phyloP scores from a whole-genome alignment of 139 green algal species.

The Haematococcus lacustris region DNA sequence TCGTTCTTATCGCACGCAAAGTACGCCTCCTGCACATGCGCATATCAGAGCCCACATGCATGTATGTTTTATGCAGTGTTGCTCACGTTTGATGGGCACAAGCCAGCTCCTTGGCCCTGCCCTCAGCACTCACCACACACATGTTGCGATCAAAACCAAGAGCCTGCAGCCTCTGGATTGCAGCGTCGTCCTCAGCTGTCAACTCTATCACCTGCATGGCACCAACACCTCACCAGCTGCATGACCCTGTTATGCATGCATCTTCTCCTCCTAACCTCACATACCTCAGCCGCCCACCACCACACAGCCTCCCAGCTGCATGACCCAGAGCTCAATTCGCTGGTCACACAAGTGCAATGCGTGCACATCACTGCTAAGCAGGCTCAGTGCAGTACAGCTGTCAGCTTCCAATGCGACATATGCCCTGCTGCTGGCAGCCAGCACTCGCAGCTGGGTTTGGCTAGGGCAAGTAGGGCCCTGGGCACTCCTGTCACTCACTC shows the following conservation, averaged over 20 bases:
- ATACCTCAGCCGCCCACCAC: conserved; percentile 11
- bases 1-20: conserved; percentile 95
- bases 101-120: too few relatives aligned
- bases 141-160: conserved; percentile 82
- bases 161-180: conserved; percentile 69
- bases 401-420: not conserved
- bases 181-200: conserved; percentile 63
- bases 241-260: conserved; percentile 1
- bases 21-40: conserved; percentile 68
- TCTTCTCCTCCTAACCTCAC: conserved; percentile 2
- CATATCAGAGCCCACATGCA: not conserved
- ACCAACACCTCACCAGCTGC: conserved; percentile 8
- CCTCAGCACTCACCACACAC: conserved; percentile 43
- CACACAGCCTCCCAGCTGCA: not conserved
- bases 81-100: too few relatives aligned
- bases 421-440: conserved; percentile 8
- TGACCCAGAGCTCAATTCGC: not conserved
- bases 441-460: not conserved
- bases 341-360: conserved; percentile 1
- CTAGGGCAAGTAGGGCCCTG: too few relatives aligned
- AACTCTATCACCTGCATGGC: conserved; percentile 53
- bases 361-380: not conserved
- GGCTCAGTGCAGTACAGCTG: not conserved
- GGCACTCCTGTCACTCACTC: too few relatives aligned
- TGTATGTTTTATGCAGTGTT: not conserved